Evolutionary conservation across 306 rosid genomes (phyloP).

Genomic region (Cucurbita pepo): DNA sequence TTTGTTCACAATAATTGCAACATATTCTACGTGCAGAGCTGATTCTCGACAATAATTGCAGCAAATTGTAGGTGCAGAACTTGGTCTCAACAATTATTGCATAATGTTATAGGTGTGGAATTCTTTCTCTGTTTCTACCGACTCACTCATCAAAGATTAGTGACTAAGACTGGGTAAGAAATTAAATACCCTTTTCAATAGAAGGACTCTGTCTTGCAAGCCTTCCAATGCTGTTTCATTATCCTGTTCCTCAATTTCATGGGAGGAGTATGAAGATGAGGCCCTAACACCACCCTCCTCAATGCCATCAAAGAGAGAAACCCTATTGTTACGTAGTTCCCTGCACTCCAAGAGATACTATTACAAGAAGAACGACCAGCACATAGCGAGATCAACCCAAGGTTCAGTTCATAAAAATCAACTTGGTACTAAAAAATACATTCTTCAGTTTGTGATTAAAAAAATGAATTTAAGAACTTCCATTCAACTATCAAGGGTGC

Average conservation of each 20-base stretch:
- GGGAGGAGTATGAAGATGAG: constrained; percentile 39
- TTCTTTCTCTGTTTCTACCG: neutral
- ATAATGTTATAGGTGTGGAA: neutral
- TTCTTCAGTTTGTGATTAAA: neutral
- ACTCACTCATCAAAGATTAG: neutral
- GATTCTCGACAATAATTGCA: neutral
- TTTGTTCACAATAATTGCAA: neutral
- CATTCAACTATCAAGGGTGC: neutral
- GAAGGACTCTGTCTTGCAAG: constrained; percentile 79
- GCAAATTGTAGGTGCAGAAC: neutral
- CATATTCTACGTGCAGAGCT: neutral
- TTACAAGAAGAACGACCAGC: neutral
- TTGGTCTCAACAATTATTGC: neutral
- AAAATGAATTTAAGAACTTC: neutral
- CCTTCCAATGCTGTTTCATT: constrained; percentile 77
- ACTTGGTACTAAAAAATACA: neutral
- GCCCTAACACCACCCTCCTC: constrained; percentile 55
- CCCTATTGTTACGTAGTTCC: constrained; percentile 28
- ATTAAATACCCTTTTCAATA: constrained; percentile 70
- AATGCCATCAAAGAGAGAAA: constrained; percentile 44
- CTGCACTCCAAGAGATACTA: constrained; percentile 11
- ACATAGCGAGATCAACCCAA: neutral
- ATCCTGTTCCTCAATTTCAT: constrained; percentile 90
- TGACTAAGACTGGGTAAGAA: neutral
- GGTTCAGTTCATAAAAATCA: neutral